phyloP scores from a whole-genome alignment of 2,329 filamentous ascomycete genomes.

The Huntiella decipiens region DNA sequence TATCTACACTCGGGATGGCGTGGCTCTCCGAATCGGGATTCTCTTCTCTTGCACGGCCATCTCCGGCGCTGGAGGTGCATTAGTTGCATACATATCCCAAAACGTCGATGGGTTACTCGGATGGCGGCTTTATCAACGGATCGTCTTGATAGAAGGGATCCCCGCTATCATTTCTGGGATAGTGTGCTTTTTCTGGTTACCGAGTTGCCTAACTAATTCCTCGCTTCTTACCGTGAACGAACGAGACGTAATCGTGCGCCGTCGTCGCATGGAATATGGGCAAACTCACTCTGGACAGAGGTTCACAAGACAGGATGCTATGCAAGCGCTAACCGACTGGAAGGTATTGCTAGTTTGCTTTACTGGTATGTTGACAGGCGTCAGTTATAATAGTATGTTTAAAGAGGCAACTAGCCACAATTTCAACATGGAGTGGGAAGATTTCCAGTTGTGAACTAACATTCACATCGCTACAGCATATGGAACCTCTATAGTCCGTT shows the following conservation, averaged over 20 bases:
- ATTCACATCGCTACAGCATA: too few relatives aligned
- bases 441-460: background rate
- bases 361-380: background rate
- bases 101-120: too few relatives aligned
- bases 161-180: background rate
- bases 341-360: slow-evolving; percentile 2
- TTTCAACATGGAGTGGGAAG: background rate
- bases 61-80: too few relatives aligned
- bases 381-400: slow-evolving; percentile 3
- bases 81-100: too few relatives aligned
- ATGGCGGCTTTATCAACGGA: background rate
- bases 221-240: background rate
- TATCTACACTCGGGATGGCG: too few relatives aligned
- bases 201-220: too few relatives aligned
- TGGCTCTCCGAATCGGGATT: too few relatives aligned
- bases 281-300: background rate
- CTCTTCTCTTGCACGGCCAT: too few relatives aligned
- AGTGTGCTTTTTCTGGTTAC: background rate
- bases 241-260: background rate
- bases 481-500: background rate
- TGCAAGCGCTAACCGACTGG: background rate
- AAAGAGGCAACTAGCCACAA: too few relatives aligned
- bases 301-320: background rate
- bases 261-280: background rate
- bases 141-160: background rate